Evolutionary conservation across 139 green algal species (phyloP).

Genomic region (Micractinium sp.): DNA sequence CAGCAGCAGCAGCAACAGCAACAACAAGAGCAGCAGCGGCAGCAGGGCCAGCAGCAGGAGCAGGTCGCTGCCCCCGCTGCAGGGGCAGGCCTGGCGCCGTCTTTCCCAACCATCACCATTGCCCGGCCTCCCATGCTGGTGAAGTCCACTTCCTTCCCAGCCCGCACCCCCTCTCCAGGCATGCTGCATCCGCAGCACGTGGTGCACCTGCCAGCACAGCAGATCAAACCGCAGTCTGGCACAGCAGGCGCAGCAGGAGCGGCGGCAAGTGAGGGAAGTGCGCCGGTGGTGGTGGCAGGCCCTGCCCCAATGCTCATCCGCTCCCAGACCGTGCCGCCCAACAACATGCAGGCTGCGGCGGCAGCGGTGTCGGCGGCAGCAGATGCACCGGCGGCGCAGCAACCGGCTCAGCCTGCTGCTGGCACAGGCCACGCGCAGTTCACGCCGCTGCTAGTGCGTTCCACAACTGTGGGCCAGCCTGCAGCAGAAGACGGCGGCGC

Average conservation of each 20-base stretch:
- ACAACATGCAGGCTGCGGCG: neutral
- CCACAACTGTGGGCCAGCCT: neutral
- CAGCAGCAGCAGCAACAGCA: neutral
- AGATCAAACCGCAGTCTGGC: neutral
- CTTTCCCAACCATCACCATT: neutral
- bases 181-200: constrained; percentile 3
- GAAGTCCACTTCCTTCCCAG: neutral
- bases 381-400: neutral
- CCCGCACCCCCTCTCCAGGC: neutral
- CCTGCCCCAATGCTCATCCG: neutral
- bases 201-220: neutral
- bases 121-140: neutral
- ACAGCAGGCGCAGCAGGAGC: constrained; percentile 7
- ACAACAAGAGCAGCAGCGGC: neutral
- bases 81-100: neutral
- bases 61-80: neutral
- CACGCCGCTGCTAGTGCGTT: neutral
- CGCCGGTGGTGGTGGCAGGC: neutral
- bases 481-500: neutral
- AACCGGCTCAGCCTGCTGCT: neutral
- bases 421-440: neutral
- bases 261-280: neutral
- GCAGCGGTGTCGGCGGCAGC: neutral
- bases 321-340: neutral
- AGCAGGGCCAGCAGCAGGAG: neutral